Conservation (phyloP, 192 early-diverging fungal species). For the Pecoramyces ruminantium region DNA sequence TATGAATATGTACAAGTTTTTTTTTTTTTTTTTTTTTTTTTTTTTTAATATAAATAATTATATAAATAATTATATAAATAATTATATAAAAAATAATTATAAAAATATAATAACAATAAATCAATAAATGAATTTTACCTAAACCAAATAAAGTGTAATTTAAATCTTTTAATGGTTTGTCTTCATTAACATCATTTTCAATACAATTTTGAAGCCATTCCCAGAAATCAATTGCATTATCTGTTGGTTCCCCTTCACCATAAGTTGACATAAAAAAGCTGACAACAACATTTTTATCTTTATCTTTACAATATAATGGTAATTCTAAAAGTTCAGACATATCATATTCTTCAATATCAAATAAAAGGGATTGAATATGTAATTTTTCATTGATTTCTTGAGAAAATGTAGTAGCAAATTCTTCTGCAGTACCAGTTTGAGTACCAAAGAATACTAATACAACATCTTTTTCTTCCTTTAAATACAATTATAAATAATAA, state of each 20-base stretch:
- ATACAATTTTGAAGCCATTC: constrained; percentile 48
- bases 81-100: too few species aligned
- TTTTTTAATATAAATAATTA: too few species aligned
- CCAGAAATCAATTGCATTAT: constrained; percentile 91
- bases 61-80: too few species aligned
- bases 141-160: constrained; percentile 63
- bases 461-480: neutral
- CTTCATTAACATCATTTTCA: constrained; percentile 33
- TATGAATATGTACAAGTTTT: too few species aligned
- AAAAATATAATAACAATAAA: too few species aligned
- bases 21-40: too few species aligned
- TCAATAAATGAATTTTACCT: too few species aligned
- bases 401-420: constrained; percentile 78
- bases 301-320: constrained; percentile 23
- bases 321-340: constrained; percentile 60
- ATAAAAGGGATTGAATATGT: constrained; percentile 54
- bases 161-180: constrained; percentile 28
- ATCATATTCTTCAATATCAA: constrained; percentile 86
- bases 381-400: constrained; percentile 65
- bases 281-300: constrained; percentile 30
- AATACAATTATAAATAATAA: too few species aligned
- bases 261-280: constrained; percentile 94
- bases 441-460: constrained; percentile 70
- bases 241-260: constrained; percentile 95
- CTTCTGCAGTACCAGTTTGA: constrained; percentile 98